These are phyloP conservation scores for Ilex asprella DNA, from an alignment of 257 asterid genomes.

Conservation along the genomic window DNA sequence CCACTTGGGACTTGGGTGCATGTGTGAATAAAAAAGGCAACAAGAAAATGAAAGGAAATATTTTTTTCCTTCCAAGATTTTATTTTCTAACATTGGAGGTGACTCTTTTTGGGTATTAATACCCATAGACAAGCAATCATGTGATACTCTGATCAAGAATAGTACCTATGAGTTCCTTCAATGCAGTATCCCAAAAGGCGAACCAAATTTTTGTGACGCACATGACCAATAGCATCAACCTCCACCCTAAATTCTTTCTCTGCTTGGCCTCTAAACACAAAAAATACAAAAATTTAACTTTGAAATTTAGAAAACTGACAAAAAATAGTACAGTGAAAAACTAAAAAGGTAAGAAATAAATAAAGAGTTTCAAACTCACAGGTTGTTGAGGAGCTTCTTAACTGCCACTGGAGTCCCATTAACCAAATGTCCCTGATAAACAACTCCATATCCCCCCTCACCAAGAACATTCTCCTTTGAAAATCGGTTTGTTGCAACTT, in stretches of 20 bases:
- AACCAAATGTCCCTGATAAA: conserved; percentile 66
- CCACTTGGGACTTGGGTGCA: too few relatives aligned
- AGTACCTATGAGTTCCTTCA: conserved; percentile 97
- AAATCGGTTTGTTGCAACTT: conserved; percentile 71
- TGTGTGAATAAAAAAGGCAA: too few relatives aligned
- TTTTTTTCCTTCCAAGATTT: too few relatives aligned
- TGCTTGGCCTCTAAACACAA: conserved; percentile 75
- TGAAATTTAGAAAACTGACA: too few relatives aligned
- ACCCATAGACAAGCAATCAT: too few relatives aligned
- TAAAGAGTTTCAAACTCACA: conserved; percentile 43
- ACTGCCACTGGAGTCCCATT: conserved; percentile 88
- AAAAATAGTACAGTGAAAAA: neutral
- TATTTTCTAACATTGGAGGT: too few relatives aligned
- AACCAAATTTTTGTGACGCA: conserved; percentile 91
- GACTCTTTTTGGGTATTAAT: too few relatives aligned
- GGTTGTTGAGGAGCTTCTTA: conserved; percentile 85
- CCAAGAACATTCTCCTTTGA: conserved; percentile 84
- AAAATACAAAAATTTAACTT: conserved; percentile 4
- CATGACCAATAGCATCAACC: conserved; percentile 97
- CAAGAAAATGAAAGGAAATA: too few relatives aligned
- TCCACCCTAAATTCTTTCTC: conserved; percentile 91
- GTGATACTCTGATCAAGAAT: too few relatives aligned
- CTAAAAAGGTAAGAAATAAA: neutral
- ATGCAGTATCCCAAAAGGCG: conserved; percentile 92
- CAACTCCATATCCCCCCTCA: conserved; percentile 98